Conservation (phyloP, 768 basidiomycete genomes). For the Leccinum boreale region DNA sequence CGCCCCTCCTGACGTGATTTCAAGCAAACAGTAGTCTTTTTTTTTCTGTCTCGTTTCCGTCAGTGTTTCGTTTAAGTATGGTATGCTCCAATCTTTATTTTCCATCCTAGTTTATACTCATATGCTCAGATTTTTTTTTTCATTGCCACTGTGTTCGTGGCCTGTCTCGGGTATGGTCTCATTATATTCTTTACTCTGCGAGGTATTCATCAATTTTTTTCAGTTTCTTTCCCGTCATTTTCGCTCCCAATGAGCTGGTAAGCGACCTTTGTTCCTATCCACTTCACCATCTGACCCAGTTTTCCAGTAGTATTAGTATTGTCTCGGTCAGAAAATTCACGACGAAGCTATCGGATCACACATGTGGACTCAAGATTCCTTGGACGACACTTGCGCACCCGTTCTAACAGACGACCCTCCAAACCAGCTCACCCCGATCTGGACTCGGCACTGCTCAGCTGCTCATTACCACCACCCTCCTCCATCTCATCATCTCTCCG, state of each 20-base stretch:
- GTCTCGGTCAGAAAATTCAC: conserved; percentile 11
- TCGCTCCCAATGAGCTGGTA: not conserved
- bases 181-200: no score
- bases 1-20: not conserved
- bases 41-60: not conserved
- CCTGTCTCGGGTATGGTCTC: conserved; percentile 4
- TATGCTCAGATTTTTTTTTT: not conserved
- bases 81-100: not conserved
- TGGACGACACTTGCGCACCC: conserved; percentile 8
- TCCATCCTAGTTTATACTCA: not conserved
- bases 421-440: conserved; percentile 10
- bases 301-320: conserved; percentile 2
- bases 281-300: not conserved
- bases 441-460: conserved; percentile 6
- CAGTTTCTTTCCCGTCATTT: conserved; percentile 1
- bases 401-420: conserved; percentile 11
- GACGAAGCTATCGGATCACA: conserved; percentile 1
- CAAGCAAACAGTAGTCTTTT: not conserved
- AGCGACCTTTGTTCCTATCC: not conserved
- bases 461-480: not conserved
- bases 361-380: conserved; percentile 10
- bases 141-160: not conserved
- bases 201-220: not conserved
- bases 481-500: conserved; percentile 5
- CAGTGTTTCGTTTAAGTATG: not conserved